Base-by-base conservation (phyloP, 306 rosid genomes). In the Morella rubra region DNA sequence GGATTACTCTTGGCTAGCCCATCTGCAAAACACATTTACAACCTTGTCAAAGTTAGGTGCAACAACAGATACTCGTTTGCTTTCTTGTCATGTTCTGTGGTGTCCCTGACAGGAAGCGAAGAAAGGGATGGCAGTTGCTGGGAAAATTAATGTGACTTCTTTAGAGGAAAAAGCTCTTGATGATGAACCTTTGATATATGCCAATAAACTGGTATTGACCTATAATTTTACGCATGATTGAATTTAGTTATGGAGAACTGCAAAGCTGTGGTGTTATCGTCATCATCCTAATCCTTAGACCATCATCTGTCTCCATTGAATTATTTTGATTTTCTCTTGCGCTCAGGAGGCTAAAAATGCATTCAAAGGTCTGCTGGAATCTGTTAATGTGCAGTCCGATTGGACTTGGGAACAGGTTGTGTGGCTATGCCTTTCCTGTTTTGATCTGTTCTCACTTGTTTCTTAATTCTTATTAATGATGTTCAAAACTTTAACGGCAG, bases 381-480 rank as follows among this genome's bases (percentile, higher is more conserved):
- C 93, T 69, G 97, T 77, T 32, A 96, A 89, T 80, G 99, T 96
- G 40, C 95, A 89, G 72, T 96, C 99, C 80, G 99, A 96, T 88
- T 96, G 99, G 99, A 86, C 97, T 61, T 96, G 99, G 99, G 99
- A 96, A 81, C 99, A 96, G 99, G 99, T 96, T 77, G 79, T 49
- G 52, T 77, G 74, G 44, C 19, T 74, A 53, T 54, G 50, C 60
- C 73, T 67, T 83, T 81, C 13, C 44, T 77, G 41, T 72, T 75
- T 37, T 53, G 14, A 40, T 47, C 6, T 7, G 42, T 54, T 22
- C 70, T 74, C 32, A 60, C 69, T 14, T 61, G 27, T 69, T 72
- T 76, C 70, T 72, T 81, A 70, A 80, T 75, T 85, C 80, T 80
- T 71, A 60, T 70, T 72, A 44, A 52, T 72, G 32, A 54, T 73